Evolutionary conservation across 2,329 filamentous ascomycete genomes (phyloP), one percentile per base, ranked within the genome.

Genomic region (Colletotrichum incanum): DNA sequence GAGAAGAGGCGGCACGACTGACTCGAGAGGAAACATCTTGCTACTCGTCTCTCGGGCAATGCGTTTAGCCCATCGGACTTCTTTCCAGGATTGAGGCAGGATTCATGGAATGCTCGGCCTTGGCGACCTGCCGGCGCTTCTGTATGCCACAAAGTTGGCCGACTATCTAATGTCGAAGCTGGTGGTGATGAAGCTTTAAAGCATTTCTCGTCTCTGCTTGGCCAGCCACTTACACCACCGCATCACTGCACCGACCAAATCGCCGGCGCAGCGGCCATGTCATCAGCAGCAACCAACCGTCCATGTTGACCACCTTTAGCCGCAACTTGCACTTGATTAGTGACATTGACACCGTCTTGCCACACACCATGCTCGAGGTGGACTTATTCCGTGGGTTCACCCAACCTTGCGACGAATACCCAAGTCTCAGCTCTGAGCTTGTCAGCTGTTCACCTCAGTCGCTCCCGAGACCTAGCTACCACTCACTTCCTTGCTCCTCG

Each of bases 11-110:
- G 54, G 52, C 37, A 39, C 14, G 59, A 72, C 70, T 72, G 70
- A 72, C 70, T 72, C 70, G 59, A 70, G 62, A 67, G 59, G 62
- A 65, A 70, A 70, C 59, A 72, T 64, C 34, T 61, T 60, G 66
- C 41, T 59, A 70, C 70, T 54, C 65, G 54, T 61, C 45, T 41
- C 70, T 72, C 39, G 54, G 70, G 54, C 60, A 72, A 70, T 72
- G 39, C 43, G 58, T 58, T 54, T 54, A 67, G 69, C 49, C 69
- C 65, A 55, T 58, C 58, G 20, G 60, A 34, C 45, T 49, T 55
- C 43, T 39, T 65, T 49, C 60, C 47, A 47, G 39, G 31, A 16
- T 47, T 49, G 20, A 72, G 45, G 26, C 37, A 26, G 49, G 16
- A 26, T 50, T 61, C 49, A 41, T 55, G 61, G 20, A 31, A 23